Evolutionary conservation across 108 stramenopile species (phyloP), one percentile per base, ranked within the genome.

Genomic region (Pseudonitzschia multistriata): DNA sequence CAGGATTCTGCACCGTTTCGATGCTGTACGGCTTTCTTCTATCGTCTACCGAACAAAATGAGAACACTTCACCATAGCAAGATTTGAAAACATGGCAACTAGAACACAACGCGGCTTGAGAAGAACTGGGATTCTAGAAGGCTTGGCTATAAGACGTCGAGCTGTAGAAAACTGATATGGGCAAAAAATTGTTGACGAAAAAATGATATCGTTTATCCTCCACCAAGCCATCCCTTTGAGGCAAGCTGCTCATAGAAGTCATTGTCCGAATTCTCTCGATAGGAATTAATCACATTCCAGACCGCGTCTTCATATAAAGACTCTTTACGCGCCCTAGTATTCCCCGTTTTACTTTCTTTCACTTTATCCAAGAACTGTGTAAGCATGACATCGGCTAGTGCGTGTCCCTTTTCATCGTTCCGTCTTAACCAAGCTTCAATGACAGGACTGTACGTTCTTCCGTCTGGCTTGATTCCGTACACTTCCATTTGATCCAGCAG

Each of bases 241-340:
- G 50, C 25, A 25, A 52, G 50, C 8, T 52, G 24, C 8, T 1
- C 2, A 8, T 52, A 52, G 22, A 52, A 52, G 39, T 63, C 63
- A 17, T 47, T 45, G 25, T 64, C 42, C 7, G 63, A 64, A 45
- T 27, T 31, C 56, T 68, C 40, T 21, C 62, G 49, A 40, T 72
- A 72, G 22, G 71, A 62, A 65, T 72, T 72, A 35, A 72, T 64
- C 34, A 72, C 71, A 54, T 72, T 62, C 62, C 1, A 72, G 22
- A 72, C 71, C 5, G 63, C 63, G 3, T 72, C 63, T 25, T 71
- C 70, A 45, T 71, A 71, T 31, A 60, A 30, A 30, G 33, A 59
- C 45, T 30, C 25, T 50, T 39, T 39, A 35, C 36, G 21, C 5
- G 50, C 50, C 50, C 15, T 19, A 7, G 19, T 8, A 2, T 52